These are phyloP conservation scores for Aspergillus ostianus DNA, from an alignment of 495 filamentous ascomycete genomes.

Conservation along the genomic window DNA sequence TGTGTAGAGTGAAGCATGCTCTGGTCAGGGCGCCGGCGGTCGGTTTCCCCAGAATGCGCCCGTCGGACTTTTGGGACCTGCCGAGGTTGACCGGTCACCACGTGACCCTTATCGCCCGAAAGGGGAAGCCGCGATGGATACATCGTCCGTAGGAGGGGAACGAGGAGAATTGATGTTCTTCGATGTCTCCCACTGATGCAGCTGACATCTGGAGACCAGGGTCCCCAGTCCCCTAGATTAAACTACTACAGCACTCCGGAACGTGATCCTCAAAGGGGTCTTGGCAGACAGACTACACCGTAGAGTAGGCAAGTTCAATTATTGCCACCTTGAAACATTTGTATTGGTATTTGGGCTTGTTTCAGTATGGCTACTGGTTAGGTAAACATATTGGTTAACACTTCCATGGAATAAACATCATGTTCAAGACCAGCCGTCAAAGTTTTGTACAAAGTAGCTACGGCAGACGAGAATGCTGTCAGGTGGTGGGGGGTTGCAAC, in stretches of 20 bases:
- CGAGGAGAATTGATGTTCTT: too few relatives aligned
- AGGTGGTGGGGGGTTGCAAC: background rate
- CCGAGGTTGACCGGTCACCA: constrained; percentile 32
- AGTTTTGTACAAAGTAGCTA: too few relatives aligned
- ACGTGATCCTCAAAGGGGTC: background rate
- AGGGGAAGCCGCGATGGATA: background rate
- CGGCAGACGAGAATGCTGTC: background rate
- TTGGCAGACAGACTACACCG: background rate
- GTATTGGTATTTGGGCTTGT: too few relatives aligned
- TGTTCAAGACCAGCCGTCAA: too few relatives aligned
- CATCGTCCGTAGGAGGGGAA: background rate
- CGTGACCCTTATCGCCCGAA: constrained; percentile 24
- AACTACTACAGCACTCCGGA: too few relatives aligned
- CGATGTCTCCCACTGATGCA: background rate
- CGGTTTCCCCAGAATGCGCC: constrained; percentile 34
- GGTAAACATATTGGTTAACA: too few relatives aligned
- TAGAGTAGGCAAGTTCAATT: background rate
- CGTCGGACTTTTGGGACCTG: constrained; percentile 16
- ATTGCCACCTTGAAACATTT: background rate
- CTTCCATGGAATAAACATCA: too few relatives aligned
- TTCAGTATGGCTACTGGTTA: too few relatives aligned
- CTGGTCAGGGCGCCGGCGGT: constrained; percentile 11
- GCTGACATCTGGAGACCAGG: background rate
- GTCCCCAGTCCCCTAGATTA: too few relatives aligned
- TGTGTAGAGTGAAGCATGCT: background rate